Conservation (phyloP, 192 early-diverging fungal species). For the Powellomyces hirtus region DNA sequence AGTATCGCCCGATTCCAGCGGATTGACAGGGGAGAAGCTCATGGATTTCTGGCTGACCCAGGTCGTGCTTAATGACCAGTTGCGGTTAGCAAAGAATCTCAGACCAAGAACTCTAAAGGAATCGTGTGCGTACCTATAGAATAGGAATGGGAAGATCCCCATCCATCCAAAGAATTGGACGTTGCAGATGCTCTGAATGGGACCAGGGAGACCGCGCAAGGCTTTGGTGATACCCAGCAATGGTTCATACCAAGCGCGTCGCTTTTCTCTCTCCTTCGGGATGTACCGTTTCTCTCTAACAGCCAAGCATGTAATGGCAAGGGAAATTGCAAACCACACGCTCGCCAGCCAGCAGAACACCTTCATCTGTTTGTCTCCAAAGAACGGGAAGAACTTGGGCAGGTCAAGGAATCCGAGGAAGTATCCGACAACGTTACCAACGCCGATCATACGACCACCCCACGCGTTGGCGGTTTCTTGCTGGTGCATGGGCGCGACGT, state of each 20-base stretch:
- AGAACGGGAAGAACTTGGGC: slow-evolving; percentile 56
- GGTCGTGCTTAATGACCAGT: slow-evolving; percentile 43
- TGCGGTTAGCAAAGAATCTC: not conserved
- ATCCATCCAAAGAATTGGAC: slow-evolving; percentile 95
- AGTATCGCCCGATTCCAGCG: slow-evolving; percentile 16
- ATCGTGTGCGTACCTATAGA: slow-evolving; percentile 68
- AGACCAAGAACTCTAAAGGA: not conserved
- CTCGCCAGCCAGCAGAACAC: slow-evolving; percentile 75
- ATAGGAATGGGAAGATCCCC: slow-evolving; percentile 95
- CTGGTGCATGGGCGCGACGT: slow-evolving; percentile 72
- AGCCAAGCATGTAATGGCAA: slow-evolving; percentile 65
- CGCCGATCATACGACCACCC: slow-evolving; percentile 80
- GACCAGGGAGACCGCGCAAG: slow-evolving; percentile 61
- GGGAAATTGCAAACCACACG: slow-evolving; percentile 52
- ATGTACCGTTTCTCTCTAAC: slow-evolving; percentile 35
- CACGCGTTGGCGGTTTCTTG: slow-evolving; percentile 82
- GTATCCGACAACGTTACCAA: slow-evolving; percentile 83
- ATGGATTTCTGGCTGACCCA: slow-evolving; percentile 60
- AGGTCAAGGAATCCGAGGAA: slow-evolving; percentile 84
- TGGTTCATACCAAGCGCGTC: slow-evolving; percentile 29
- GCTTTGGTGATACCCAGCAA: slow-evolving; percentile 42
- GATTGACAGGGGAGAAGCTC: not conserved
- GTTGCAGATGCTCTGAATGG: slow-evolving; percentile 76
- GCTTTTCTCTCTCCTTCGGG: not conserved
- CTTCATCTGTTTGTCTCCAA: slow-evolving; percentile 77